Conservation (phyloP, 2,329 filamentous ascomycete species). For the Endoconidiophora laricicola region DNA sequence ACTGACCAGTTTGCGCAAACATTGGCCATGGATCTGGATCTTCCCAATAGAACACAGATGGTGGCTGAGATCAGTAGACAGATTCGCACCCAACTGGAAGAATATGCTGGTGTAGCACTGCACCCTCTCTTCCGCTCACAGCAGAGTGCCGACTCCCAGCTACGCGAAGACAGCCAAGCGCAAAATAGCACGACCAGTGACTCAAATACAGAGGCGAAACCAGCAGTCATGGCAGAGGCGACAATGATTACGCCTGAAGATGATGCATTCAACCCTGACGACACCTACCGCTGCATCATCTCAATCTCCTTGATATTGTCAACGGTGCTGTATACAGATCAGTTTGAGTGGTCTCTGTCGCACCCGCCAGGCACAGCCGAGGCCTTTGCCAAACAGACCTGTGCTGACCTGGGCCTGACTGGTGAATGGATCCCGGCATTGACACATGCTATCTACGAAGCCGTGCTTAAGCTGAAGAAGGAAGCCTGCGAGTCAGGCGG, state of each 20-base stretch:
- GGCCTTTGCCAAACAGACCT: conserved; percentile 80
- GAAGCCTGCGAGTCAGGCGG: conserved; percentile 86
- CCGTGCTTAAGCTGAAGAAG: conserved; percentile 82
- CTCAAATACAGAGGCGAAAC: conserved; percentile 10
- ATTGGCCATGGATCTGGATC: conserved; percentile 81
- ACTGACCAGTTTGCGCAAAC: conserved; percentile 89
- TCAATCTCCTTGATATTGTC: conserved; percentile 81
- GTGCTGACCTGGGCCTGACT: conserved; percentile 72
- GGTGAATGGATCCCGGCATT: conserved; percentile 92
- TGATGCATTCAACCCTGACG: conserved; percentile 66
- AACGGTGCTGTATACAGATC: conserved; percentile 86
- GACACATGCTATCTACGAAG: conserved; percentile 93
- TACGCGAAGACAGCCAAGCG: conserved; percentile 15
- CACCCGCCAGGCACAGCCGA: conserved; percentile 87
- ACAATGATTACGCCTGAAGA: conserved; percentile 35
- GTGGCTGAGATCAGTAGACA: conserved; percentile 77
- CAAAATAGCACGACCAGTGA: conserved; percentile 16
- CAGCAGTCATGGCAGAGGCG: conserved; percentile 53
- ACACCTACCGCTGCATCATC: conserved; percentile 87
- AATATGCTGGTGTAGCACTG: conserved; percentile 85
- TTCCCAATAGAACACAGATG: conserved; percentile 56
- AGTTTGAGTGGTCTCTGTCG: conserved; percentile 91
- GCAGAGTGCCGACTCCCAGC: conserved; percentile 16
- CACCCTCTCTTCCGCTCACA: conserved; percentile 75
- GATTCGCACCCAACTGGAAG: conserved; percentile 86